Evolutionary conservation across 192 early-diverging fungal genomes (phyloP).

Genomic region (Mortierella hygrophila): DNA sequence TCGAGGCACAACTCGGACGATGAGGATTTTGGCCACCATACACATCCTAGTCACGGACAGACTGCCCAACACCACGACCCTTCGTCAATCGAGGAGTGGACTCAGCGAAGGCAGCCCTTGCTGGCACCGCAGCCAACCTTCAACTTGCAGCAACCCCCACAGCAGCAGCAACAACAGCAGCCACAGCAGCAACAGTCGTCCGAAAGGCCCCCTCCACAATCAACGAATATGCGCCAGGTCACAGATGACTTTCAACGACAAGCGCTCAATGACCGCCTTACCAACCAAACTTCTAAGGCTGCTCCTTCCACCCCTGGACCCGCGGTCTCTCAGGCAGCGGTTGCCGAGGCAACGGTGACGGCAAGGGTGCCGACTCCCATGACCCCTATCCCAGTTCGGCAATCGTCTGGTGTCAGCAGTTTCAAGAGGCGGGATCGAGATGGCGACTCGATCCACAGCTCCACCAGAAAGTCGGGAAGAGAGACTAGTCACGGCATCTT

Average conservation of each 20-base stretch:
- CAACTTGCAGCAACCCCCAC: constrained; percentile 25
- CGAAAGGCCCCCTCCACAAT: neutral
- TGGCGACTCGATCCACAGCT: constrained; percentile 1
- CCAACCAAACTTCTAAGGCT: neutral
- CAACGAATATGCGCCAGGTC: neutral
- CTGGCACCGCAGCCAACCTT: neutral
- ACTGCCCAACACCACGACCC: neutral
- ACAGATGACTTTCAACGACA: constrained; percentile 6
- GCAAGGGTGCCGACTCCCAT: neutral
- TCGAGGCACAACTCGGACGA: constrained; percentile 39
- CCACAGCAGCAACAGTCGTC: neutral
- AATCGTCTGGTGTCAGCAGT: neutral
- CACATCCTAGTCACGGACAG: neutral
- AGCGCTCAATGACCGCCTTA: neutral
- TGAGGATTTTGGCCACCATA: constrained; percentile 25
- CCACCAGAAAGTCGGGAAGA: constrained; percentile 15
- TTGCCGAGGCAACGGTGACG: constrained; percentile 18
- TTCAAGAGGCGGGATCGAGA: constrained; percentile 23
- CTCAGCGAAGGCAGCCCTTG: constrained; percentile 6
- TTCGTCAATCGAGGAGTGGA: neutral
- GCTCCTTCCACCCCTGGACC: constrained; percentile 28
- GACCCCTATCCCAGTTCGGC: constrained; percentile 8
- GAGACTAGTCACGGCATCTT: constrained; percentile 56
- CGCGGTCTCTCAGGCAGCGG: neutral
- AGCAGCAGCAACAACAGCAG: neutral